Evolutionary conservation across 2,329 filamentous ascomycete species (phyloP), one percentile per base, ranked within the genome.

Genomic region (Penicillium psychrosexuale): DNA sequence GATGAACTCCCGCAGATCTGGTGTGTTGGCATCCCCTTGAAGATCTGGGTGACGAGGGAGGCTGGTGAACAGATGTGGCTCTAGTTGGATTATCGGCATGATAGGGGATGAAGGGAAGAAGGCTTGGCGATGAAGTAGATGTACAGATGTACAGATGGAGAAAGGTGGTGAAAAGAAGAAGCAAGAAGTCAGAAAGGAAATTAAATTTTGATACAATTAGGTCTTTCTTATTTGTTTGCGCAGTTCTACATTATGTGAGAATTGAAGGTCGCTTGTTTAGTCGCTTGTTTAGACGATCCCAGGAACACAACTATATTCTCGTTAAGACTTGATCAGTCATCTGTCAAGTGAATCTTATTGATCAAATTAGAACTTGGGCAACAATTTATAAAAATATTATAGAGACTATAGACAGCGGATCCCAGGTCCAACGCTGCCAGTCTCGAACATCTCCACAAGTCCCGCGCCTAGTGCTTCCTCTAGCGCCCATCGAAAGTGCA

Each of bases 391-490:
- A n/a, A 30, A 43, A 28, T 11, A 12, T 8, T 27, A 43, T 43
- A 53, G 37, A 48, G 15, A 50, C 65, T 62, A 75, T 45, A 76
- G 48, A 59, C 64, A 66, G 50, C 77, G 70, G 27, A 84, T 77
- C 15, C 79, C 84, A 42, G 78, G 72, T 4, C 84, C 84, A 28
- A 86, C 83, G 63, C 80, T 84, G 17, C 83, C 80, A 5, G 84
- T 87, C 61, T 85, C 80, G 62, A 87, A 87, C 8, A 84, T 64
- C 69, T 87, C 84, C 11, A 86, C 74, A 27, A 85, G 63, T 3
- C 84, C 84, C 22, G 81, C 79, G 1, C 84, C 84, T 15, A 86
- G 66, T 57, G 82, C 82, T 64, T 87, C 84, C 56, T 83, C 83
- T 36, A 87, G 61, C 8, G 82, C 75, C 82, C 83, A 86, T 30